Evolutionary conservation across 75 land plant species (phyloP).

Genomic region (Picea sitchensis): DNA sequence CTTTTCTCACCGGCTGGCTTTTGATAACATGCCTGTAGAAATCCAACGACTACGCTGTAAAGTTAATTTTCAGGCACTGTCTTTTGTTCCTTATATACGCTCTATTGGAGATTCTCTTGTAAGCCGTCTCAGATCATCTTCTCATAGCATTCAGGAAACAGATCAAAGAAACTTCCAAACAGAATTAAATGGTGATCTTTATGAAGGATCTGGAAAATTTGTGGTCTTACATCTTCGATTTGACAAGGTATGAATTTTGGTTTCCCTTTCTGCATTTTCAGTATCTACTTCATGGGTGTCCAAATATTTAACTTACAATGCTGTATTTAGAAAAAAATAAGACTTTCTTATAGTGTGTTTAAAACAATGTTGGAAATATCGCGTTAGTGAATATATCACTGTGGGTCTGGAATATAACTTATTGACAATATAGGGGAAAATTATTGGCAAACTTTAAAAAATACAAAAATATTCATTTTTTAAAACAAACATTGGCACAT

Average conservation of each 20-base stretch:
- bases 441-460: too few relatives aligned
- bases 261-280: not conserved
- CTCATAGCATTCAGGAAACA: not conserved
- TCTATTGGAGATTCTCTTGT: conserved; percentile 72
- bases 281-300: not conserved
- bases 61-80: conserved; percentile 83
- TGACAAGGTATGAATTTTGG: conserved; percentile 65
- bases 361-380: too few relatives aligned
- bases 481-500: too few relatives aligned
- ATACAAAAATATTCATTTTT: too few relatives aligned
- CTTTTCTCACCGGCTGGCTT: conserved; percentile 88
- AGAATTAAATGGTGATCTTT: conserved; percentile 19
- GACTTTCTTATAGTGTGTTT: too few relatives aligned
- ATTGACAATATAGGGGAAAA: too few relatives aligned
- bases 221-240: conserved; percentile 85
- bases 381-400: too few relatives aligned
- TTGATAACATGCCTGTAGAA: conserved; percentile 67
- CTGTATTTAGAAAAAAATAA: too few relatives aligned
- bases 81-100: conserved; percentile 71
- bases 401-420: too few relatives aligned
- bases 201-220: conserved; percentile 44
- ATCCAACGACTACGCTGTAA: conserved; percentile 81
- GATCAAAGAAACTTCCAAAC: conserved; percentile 12
- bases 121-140: conserved; percentile 47
- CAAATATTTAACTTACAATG: not conserved